Evolutionary conservation across 2,329 filamentous ascomycete genomes (phyloP).

Genomic region (Colletotrichum sp.): DNA sequence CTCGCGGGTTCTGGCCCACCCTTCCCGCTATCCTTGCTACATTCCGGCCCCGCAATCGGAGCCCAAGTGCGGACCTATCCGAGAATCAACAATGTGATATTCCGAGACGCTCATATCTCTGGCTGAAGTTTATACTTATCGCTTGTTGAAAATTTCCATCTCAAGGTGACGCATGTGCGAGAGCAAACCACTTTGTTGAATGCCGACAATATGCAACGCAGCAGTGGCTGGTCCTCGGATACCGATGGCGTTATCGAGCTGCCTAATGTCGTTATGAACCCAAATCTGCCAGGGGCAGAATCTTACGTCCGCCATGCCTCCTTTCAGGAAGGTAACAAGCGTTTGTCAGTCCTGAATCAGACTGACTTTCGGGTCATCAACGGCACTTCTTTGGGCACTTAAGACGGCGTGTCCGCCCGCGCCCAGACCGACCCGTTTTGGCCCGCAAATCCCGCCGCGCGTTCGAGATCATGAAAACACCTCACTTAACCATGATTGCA

Average conservation of each 20-base stretch:
- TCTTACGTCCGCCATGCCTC: not conserved
- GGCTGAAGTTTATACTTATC: not conserved
- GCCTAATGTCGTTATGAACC: conserved; percentile 16
- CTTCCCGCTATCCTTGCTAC: not conserved
- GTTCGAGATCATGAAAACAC: not conserved
- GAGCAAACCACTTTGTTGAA: not conserved
- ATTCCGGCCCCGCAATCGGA: not conserved
- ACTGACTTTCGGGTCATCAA: not conserved
- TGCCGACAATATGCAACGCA: not conserved
- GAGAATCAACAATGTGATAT: not conserved
- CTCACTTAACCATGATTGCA: not conserved
- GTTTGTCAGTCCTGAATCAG: not conserved
- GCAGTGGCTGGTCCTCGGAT: not conserved
- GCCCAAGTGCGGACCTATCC: not conserved
- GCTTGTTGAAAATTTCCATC: not conserved
- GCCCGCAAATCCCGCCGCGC: not conserved
- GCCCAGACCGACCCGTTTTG: not conserved
- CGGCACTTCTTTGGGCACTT: not conserved
- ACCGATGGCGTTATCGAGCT: conserved; percentile 10
- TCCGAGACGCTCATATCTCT: not conserved
- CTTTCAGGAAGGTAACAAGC: not conserved
- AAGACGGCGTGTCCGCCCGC: not conserved
- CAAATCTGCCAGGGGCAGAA: not conserved
- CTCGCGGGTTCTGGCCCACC: not conserved
- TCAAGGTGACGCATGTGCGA: fast-evolving